Evolutionary conservation across 73 alveolate species (phyloP), one percentile per base, ranked within the genome.

Genomic region (Symbiodinium pilosum): DNA sequence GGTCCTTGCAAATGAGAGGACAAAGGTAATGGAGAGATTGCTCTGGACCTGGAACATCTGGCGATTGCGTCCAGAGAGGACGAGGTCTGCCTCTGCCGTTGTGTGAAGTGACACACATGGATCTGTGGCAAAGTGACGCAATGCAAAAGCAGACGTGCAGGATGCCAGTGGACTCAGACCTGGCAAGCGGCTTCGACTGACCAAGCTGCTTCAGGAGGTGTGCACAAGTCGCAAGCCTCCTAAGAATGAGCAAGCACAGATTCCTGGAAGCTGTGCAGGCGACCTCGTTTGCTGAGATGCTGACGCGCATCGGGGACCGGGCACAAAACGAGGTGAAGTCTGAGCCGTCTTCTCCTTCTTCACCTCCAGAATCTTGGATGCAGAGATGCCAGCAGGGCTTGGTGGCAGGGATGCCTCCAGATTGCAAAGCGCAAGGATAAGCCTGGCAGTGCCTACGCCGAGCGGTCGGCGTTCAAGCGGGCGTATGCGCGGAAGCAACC

Each of bases 371-470:
- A 32, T 40, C 95, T 88, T 68, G 44, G 71, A n/a, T n/a, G n/a
- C n/a, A n/a, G n/a, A n/a, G n/a, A n/a, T n/a, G n/a, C n/a, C n/a
- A 11, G 69, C 69, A 52, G 28, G 69, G 69, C 20, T 52, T 52
- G 69, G 28, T 52, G 28, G 69, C 69, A 12, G 69, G 69, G 9
- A 52, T 52, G 69, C 9, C 69, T 9, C 28, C 69, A 12, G 69
- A 52, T 20, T n/a, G n/a, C n/a, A n/a, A n/a, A n/a, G n/a, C n/a
- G n/a, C 32, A 6, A 77, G 43, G 36, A 86, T 14, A 88, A 41
- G 42, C 94, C 94, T 21, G 94, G 94, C 38, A 40, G 87, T 44
- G 95, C 95, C 21, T 88, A 88, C 41, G 95, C 95, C 1, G 95
- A 88, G 43, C 73, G 95, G 43, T 88, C 95, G 18, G 95, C 95